These are phyloP conservation scores for sorghum (Sorghum bicolor) DNA, from an alignment of 176 grass and related monocot genomes.

Conservation along the genomic window Sorghum_bicolor_NCBIv3 NC_012875.2:4266501-4267000, in stretches of 20 bases:
- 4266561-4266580: slow-evolving; percentile 49
- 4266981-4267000: slow-evolving; percentile 95
- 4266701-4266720: slow-evolving; percentile 18
- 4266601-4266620: slow-evolving; percentile 32
- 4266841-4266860: slow-evolving; percentile 40
- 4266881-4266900: slow-evolving; percentile 85
- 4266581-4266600: slow-evolving; percentile 55
- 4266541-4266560: slow-evolving; percentile 49
- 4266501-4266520: slow-evolving; percentile 32
- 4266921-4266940: neutral
- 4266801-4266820: slow-evolving; percentile 39
- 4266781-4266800: slow-evolving; percentile 38
- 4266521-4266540: slow-evolving; percentile 35
- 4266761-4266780: slow-evolving; percentile 48
- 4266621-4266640: slow-evolving; percentile 32
- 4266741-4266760: slow-evolving; percentile 35
- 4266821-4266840: slow-evolving; percentile 68
- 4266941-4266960: neutral
- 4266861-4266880: slow-evolving; percentile 72
- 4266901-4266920: slow-evolving; percentile 16
- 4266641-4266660: slow-evolving; percentile 18
- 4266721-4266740: slow-evolving; percentile 20
- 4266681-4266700: slow-evolving; percentile 21
- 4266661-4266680: slow-evolving; percentile 36
- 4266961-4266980: slow-evolving; percentile 79